Evolutionary conservation across 2,329 filamentous ascomycete species (phyloP).

Genomic region (Xylaria digitata): DNA sequence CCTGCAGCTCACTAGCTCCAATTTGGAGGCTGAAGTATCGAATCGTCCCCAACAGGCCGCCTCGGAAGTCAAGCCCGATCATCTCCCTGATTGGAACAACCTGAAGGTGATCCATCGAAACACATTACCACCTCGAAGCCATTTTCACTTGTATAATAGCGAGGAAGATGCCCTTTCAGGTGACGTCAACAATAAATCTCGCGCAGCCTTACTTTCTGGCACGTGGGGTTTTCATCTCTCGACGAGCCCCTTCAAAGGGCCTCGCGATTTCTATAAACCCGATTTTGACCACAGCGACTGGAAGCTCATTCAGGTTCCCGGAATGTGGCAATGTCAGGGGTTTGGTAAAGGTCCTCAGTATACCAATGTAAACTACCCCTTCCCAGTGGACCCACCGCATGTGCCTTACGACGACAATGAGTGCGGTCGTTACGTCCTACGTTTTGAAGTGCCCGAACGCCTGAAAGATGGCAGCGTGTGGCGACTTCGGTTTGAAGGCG

Average conservation of each 20-base stretch:
- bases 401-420: slow-evolving; percentile 74
- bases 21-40: not conserved
- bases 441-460: slow-evolving; percentile 63
- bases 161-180: slow-evolving; percentile 61
- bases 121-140: slow-evolving; percentile 66
- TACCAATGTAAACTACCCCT: slow-evolving; percentile 71
- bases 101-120: slow-evolving; percentile 69
- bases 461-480: slow-evolving; percentile 64
- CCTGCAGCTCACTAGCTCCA: slow-evolving; percentile 32
- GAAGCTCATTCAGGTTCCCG: slow-evolving; percentile 69
- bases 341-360: slow-evolving; percentile 70
- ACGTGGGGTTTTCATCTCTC: slow-evolving; percentile 65
- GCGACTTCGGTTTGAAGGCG: slow-evolving; percentile 78
- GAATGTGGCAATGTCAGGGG: slow-evolving; percentile 76
- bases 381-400: slow-evolving; percentile 73
- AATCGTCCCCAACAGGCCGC: not conserved
- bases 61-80: slow-evolving; percentile 47
- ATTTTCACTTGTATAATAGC: slow-evolving; percentile 64
- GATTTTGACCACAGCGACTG: slow-evolving; percentile 52
- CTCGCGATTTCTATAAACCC: slow-evolving; percentile 54
- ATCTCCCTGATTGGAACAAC: slow-evolving; percentile 70
- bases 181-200: slow-evolving; percentile 53
- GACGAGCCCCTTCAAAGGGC: slow-evolving; percentile 59
- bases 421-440: slow-evolving; percentile 70
- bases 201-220: slow-evolving; percentile 61